Percentiles rank a stretch among this genome's conserved stretches.
Conservation (phyloP, 2,329 filamentous ascomycete genomes). For the Penicillium expansum region DNA sequence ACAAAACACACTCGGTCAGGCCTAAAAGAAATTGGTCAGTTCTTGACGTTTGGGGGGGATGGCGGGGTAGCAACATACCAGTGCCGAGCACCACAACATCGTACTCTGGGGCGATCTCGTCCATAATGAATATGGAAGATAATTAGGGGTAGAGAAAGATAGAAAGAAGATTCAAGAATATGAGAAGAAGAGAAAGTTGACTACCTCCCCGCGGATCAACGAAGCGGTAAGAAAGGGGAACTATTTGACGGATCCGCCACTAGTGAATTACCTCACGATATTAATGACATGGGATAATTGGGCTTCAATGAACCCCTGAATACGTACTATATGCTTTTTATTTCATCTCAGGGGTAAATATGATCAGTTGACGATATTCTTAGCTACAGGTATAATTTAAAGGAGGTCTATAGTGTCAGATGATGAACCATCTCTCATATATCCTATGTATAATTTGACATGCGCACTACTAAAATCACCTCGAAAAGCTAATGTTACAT, state of each 20-base stretch:
- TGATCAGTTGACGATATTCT: not conserved
- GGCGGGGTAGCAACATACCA: constrained; percentile 60
- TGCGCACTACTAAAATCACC: constrained; percentile 2
- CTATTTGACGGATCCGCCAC: constrained; percentile 28
- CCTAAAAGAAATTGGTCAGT: constrained; percentile 54
- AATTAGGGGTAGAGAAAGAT: constrained; percentile 12
- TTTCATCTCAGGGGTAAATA: constrained; percentile 6
- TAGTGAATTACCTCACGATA: constrained; percentile 22
- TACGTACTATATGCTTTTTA: constrained; percentile 3
- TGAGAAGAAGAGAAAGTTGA: constrained; percentile 21
- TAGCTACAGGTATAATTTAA: not conserved
- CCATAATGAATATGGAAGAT: constrained; percentile 61
- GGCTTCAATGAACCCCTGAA: constrained; percentile 6
- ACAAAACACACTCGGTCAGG: constrained; percentile 97
- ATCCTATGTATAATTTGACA: constrained; percentile 5
- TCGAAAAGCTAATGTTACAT: constrained; percentile 13
- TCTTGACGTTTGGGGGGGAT: constrained; percentile 11
- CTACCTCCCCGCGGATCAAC: constrained; percentile 28
- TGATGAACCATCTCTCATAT: not conserved
- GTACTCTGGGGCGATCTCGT: constrained; percentile 97
- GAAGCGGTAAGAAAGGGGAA: constrained; percentile 28
- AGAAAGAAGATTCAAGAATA: constrained; percentile 12
- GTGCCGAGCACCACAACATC: constrained; percentile 98
- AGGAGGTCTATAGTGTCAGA: not conserved
- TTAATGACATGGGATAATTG: not conserved